Evolutionary conservation across 2,329 filamentous ascomycete species (phyloP).

Genomic region (Lithohypha guttulata): DNA sequence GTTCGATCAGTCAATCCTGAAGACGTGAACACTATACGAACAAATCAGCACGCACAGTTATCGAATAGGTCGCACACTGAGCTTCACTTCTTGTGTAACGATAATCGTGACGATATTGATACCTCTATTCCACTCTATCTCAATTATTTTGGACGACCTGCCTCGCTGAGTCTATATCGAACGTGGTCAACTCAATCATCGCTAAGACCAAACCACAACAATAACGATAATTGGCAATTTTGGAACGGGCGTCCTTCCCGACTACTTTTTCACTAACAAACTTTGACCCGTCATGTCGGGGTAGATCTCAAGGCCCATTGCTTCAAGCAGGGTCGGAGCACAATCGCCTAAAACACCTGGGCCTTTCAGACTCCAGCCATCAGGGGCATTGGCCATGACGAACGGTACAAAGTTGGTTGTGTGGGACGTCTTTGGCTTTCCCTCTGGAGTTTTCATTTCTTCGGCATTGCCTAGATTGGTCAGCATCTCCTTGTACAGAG

Average conservation of each 20-base stretch:
- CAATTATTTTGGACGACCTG: neutral
- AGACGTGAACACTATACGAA: too few species aligned
- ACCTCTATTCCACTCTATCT: too few species aligned
- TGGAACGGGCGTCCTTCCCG: neutral
- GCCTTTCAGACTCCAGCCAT: conserved; percentile 77
- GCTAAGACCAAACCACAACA: neutral
- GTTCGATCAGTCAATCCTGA: too few species aligned
- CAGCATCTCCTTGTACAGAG: too few species aligned
- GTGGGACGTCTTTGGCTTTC: conserved; percentile 95
- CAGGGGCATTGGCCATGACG: conserved; percentile 92
- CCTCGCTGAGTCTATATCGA: too few species aligned
- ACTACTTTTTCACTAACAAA: conserved; percentile 60
- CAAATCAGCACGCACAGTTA: too few species aligned
- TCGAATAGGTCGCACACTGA: too few species aligned
- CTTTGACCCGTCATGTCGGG: conserved; percentile 84
- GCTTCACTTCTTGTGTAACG: too few species aligned
- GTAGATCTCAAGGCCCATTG: conserved; percentile 84
- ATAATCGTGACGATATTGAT: too few species aligned
- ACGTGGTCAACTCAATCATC: too few species aligned
- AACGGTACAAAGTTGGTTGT: conserved; percentile 97
- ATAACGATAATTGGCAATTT: neutral
- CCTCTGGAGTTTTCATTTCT: conserved; percentile 95
- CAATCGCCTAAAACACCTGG: conserved; percentile 92
- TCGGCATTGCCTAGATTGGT: too few species aligned
- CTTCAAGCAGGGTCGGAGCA: conserved; percentile 80